These are phyloP conservation scores for Citrullus colocynthis DNA, from an alignment of 306 rosid species.

Conservation along the genomic window DNA sequence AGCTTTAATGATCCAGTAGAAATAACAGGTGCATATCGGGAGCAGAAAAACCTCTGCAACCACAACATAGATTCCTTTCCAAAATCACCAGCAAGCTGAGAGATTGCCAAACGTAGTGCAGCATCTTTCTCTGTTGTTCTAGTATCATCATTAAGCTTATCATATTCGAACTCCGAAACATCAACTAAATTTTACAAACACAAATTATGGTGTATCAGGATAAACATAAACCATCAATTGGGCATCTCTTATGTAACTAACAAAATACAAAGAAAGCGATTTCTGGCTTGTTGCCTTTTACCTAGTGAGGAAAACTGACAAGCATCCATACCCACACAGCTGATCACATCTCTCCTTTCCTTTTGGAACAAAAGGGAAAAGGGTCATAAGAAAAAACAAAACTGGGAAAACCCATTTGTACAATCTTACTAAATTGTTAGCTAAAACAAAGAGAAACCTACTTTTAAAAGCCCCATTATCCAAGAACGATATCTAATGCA, in stretches of 20 bases:
- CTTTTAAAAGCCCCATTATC: not conserved
- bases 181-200: slow-evolving; percentile 19
- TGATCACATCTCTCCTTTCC: slow-evolving; percentile 26
- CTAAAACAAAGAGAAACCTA: not conserved
- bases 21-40: slow-evolving; percentile 39
- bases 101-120: slow-evolving; percentile 51
- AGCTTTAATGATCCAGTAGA: slow-evolving; percentile 79
- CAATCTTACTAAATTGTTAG: not conserved
- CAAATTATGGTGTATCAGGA: not conserved
- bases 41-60: slow-evolving; percentile 35
- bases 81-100: slow-evolving; percentile 52
- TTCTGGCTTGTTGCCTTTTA: slow-evolving; percentile 12
- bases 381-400: slow-evolving; percentile 3
- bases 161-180: slow-evolving; percentile 42
- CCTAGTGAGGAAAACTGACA: slow-evolving; percentile 34
- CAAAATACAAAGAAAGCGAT: not conserved
- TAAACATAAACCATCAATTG: not conserved
- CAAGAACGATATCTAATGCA: not conserved
- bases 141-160: slow-evolving; percentile 35
- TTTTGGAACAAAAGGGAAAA: slow-evolving; percentile 21
- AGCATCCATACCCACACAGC: slow-evolving; percentile 19
- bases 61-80: slow-evolving; percentile 53
- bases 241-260: not conserved
- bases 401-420: not conserved
- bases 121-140: slow-evolving; percentile 45